Percentiles rank a stretch among this genome's conserved stretches.
phyloP scores from a whole-genome alignment of 805 yeast genomes.

The Ogataea populi-albae region DNA sequence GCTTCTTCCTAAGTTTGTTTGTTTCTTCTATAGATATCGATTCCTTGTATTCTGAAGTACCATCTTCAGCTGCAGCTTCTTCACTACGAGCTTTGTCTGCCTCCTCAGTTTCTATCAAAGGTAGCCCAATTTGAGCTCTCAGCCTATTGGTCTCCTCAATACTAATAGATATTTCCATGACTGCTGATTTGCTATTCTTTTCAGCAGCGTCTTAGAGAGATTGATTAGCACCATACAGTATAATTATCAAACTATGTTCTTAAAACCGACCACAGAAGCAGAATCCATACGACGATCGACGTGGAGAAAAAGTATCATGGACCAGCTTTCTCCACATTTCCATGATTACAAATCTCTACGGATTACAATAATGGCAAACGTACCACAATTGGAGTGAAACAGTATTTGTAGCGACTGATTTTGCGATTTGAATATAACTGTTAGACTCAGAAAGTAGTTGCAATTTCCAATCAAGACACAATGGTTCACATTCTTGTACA shows the following conservation, averaged over 20 bases:
- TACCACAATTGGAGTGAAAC: too few relatives aligned
- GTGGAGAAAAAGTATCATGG: too few relatives aligned
- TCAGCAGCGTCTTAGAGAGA: neutral
- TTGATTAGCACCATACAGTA: too few relatives aligned
- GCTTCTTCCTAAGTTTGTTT: constrained; percentile 40
- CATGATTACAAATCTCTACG: too few relatives aligned
- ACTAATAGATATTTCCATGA: constrained; percentile 17
- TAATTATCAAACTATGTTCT: too few relatives aligned
- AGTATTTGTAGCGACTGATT: too few relatives aligned
- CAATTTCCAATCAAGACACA: constrained; percentile 2
- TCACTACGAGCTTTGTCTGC: neutral
- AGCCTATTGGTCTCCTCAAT: constrained; percentile 25
- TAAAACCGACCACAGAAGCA: too few relatives aligned
- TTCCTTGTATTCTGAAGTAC: constrained; percentile 2
- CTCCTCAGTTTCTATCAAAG: constrained; percentile 6
- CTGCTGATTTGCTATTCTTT: neutral
- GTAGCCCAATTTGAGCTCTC: constrained; percentile 19
- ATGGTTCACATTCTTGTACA: constrained; percentile 34
- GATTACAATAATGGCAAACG: too few relatives aligned
- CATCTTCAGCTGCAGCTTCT: neutral
- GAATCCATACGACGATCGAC: too few relatives aligned
- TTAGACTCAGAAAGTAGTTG: too few relatives aligned
- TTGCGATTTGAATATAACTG: too few relatives aligned
- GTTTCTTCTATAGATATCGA: constrained; percentile 44
- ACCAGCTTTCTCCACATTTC: too few relatives aligned